A percentile compares a stretch with the other conserved stretches of the same genome.
Evolutionary conservation across 768 basidiomycete genomes (phyloP).

Genomic region (Mycena metata): DNA sequence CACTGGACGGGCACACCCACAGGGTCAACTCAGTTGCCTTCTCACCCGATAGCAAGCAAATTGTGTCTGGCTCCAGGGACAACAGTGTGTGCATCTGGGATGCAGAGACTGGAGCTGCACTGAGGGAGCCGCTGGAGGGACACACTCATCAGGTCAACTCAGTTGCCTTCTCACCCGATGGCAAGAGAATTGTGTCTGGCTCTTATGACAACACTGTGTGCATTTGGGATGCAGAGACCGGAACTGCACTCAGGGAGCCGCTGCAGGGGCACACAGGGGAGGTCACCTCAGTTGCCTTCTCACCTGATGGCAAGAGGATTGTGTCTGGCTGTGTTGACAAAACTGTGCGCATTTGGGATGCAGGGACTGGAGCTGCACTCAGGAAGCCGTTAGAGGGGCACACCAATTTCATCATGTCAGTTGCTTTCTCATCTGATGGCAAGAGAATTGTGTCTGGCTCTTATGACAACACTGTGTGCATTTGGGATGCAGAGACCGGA

Average conservation of each 20-base stretch:
- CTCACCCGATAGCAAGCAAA: neutral
- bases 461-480: neutral
- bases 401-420: neutral
- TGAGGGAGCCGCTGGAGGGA: neutral
- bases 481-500: neutral
- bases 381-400: neutral
- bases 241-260: neutral
- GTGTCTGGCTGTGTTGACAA: neutral
- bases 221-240: neutral
- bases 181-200: neutral
- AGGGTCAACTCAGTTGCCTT: neutral
- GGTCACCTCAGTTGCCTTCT: neutral
- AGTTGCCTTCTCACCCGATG: neutral
- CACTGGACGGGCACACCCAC: neutral
- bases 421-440: neutral
- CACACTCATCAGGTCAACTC: neutral
- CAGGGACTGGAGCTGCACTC: neutral
- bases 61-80: neutral
- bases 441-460: neutral
- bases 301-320: neutral
- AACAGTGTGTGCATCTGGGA: neutral
- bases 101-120: constrained; percentile 4
- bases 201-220: neutral
- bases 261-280: neutral
- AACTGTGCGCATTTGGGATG: neutral